Conservation (phyloP, 1,139 yeast species). For the Debaryomyces psychrophilus region DNA sequence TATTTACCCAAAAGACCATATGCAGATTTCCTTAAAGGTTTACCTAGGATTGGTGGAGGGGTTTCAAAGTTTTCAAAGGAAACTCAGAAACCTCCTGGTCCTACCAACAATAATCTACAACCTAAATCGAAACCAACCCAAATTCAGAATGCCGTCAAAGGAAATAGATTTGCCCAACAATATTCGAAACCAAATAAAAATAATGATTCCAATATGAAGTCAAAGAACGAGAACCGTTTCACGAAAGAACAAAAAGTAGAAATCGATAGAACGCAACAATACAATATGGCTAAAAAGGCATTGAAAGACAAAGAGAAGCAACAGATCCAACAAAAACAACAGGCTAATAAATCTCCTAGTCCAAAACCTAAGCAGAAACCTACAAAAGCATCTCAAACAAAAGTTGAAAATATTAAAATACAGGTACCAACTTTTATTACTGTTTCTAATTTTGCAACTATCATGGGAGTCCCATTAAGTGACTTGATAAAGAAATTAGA, state of each 20-base stretch:
- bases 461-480: constrained; percentile 66
- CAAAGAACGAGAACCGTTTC: neutral
- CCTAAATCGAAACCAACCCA: neutral
- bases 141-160: constrained; percentile 1
- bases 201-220: neutral
- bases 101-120: neutral
- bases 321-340: constrained; percentile 6
- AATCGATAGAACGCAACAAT: constrained; percentile 12
- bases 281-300: constrained; percentile 21
- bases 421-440: constrained; percentile 74
- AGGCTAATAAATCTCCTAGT: neutral
- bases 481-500: constrained; percentile 60
- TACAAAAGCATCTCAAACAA: constrained; percentile 15
- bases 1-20: constrained; percentile 2
- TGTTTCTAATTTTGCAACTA: constrained; percentile 74
- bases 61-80: constrained; percentile 24
- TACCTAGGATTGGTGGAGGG: constrained; percentile 32
- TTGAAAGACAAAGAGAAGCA: constrained; percentile 17
- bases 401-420: constrained; percentile 37
- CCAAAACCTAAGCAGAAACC: constrained; percentile 15
- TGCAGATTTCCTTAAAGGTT: constrained; percentile 25
- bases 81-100: constrained; percentile 7
- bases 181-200: constrained; percentile 16
- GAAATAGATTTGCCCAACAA: constrained; percentile 35
- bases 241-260: constrained; percentile 10